phyloP scores from a whole-genome alignment of 805 yeast species.

The Candida ipomoeae region DNA sequence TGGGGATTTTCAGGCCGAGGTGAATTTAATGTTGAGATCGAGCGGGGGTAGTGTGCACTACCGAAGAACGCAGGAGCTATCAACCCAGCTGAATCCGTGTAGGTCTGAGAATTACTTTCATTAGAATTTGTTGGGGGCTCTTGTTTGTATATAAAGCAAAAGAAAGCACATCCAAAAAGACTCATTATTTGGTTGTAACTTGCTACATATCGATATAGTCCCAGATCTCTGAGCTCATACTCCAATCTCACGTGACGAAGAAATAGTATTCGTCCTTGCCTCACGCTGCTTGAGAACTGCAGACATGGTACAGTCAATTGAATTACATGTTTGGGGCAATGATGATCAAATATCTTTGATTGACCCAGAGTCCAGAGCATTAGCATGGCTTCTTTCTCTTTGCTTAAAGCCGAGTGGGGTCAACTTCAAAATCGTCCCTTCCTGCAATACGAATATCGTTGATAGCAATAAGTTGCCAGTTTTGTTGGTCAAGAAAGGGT shows the following conservation, averaged over 20 bases:
- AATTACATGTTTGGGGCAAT: constrained; percentile 56
- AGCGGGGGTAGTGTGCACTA: constrained; percentile 2
- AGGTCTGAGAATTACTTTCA: background rate
- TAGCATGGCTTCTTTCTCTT: constrained; percentile 37
- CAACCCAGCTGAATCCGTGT: background rate
- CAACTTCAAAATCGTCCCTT: constrained; percentile 40
- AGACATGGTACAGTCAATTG: constrained; percentile 9
- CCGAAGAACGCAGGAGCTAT: background rate
- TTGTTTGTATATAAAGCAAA: background rate
- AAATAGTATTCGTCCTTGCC: background rate
- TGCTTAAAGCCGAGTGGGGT: constrained; percentile 17
- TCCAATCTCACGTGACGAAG: background rate
- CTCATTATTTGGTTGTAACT: background rate
- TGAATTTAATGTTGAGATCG: background rate
- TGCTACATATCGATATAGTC: background rate
- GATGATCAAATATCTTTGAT: constrained; percentile 36
- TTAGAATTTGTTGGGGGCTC: background rate
- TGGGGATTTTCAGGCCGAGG: constrained; percentile 2
- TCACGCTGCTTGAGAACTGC: background rate
- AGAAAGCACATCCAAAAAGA: background rate
- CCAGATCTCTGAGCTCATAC: background rate
- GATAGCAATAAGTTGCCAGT: constrained; percentile 49
- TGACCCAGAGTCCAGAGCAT: constrained; percentile 51
- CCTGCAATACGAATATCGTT: constrained; percentile 56
- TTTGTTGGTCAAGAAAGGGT: constrained; percentile 22